These are phyloP conservation scores for Xylaria grammica DNA, from an alignment of 495 filamentous ascomycete species.

Conservation along the genomic window DNA sequence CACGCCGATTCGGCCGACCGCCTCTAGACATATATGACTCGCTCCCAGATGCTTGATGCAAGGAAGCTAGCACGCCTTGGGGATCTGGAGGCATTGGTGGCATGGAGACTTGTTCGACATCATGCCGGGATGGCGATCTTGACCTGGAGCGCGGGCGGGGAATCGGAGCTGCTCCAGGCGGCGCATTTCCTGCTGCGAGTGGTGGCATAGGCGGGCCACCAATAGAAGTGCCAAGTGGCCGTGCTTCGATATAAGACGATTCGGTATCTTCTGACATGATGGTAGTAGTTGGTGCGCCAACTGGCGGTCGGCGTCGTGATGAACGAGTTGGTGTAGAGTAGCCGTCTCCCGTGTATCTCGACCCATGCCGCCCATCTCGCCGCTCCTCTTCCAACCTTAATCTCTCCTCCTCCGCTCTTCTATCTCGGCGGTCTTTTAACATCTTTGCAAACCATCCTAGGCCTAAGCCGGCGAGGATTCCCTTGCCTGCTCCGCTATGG, in stretches of 20 bases:
- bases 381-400: slow-evolving; percentile 57
- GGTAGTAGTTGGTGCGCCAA: slow-evolving; percentile 41
- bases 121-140: slow-evolving; percentile 39
- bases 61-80: slow-evolving; percentile 61
- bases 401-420: slow-evolving; percentile 71
- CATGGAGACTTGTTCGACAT: slow-evolving; percentile 47
- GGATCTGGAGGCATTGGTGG: slow-evolving; percentile 59
- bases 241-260: slow-evolving; percentile 51
- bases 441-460: slow-evolving; percentile 67
- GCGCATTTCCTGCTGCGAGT: slow-evolving; percentile 46
- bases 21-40: slow-evolving; percentile 59
- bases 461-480: slow-evolving; percentile 69
- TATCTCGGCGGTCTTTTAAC: slow-evolving; percentile 64
- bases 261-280: slow-evolving; percentile 43
- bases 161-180: slow-evolving; percentile 28
- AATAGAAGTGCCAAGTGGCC: slow-evolving; percentile 32
- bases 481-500: slow-evolving; percentile 59
- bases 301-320: slow-evolving; percentile 46
- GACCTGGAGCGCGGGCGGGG: slow-evolving; percentile 36
- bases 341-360: slow-evolving; percentile 65
- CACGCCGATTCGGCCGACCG: slow-evolving; percentile 52
- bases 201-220: slow-evolving; percentile 47
- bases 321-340: slow-evolving; percentile 60
- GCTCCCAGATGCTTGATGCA: slow-evolving; percentile 66
- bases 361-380: slow-evolving; percentile 42